These are phyloP conservation scores for Tuber melanosporum DNA, from an alignment of 495 filamentous ascomycete species.

Conservation along the genomic window DNA sequence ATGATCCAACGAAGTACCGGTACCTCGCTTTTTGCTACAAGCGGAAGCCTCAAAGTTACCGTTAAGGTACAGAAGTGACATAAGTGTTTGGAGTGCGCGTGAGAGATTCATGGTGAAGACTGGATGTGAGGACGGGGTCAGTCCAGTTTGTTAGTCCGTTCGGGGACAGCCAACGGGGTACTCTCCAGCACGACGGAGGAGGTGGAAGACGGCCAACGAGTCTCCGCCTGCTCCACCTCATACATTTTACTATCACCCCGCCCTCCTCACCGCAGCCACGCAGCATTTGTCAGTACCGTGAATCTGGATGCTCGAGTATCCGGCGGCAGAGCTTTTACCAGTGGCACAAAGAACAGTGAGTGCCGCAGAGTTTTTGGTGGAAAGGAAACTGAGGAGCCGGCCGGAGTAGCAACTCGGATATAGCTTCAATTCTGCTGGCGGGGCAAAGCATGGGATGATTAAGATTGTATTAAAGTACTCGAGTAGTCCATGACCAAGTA, in stretches of 20 bases:
- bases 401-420: neutral
- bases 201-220: neutral
- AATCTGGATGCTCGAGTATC: neutral
- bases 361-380: neutral
- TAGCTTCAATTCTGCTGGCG: neutral
- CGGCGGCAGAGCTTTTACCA: neutral
- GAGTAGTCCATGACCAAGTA: neutral
- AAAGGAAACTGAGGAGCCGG: neutral
- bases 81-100: neutral
- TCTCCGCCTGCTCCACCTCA: neutral
- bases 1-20: neutral
- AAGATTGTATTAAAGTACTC: neutral
- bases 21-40: neutral
- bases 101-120: neutral
- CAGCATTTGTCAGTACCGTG: neutral
- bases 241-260: neutral
- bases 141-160: neutral
- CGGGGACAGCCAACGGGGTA: neutral
- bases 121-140: neutral
- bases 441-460: neutral
- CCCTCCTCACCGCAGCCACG: constrained; percentile 3
- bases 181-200: neutral
- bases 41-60: neutral
- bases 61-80: neutral
- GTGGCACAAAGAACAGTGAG: neutral